These are phyloP conservation scores for Hymenoscyphus infarciens DNA, from an alignment of 2,329 filamentous ascomycete species.

Conservation along the genomic window DNA sequence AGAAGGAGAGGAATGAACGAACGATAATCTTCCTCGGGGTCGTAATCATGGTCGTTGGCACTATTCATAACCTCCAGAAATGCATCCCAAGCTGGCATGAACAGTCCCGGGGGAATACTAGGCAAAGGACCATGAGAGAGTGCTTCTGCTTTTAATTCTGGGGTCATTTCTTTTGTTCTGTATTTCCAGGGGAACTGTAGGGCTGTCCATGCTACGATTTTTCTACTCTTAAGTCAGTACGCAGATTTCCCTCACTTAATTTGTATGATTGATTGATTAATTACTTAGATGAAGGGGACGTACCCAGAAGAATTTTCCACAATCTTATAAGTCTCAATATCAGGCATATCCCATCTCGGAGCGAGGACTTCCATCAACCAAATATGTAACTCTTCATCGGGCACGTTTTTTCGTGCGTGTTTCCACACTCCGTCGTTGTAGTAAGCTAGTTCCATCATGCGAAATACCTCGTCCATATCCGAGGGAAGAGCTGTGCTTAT, in stretches of 20 bases:
- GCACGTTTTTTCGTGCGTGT: conserved; percentile 14
- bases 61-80: conserved; percentile 13
- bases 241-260: background rate
- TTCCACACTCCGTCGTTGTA: conserved; percentile 21
- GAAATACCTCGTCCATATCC: conserved; percentile 22
- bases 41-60: conserved; percentile 20
- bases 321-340: conserved; percentile 23
- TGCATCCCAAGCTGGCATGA: conserved; percentile 15
- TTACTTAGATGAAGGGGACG: background rate
- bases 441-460: conserved; percentile 17
- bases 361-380: conserved; percentile 21
- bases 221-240: conserved; percentile 14
- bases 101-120: conserved; percentile 15
- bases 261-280: background rate
- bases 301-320: conserved; percentile 21
- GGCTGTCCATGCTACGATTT: conserved; percentile 24
- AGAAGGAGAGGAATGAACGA: background rate
- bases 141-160: conserved; percentile 15
- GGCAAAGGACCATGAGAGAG: conserved; percentile 16
- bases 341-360: conserved; percentile 23
- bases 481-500: conserved; percentile 13
- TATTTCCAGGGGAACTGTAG: conserved; percentile 26
- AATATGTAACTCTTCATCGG: conserved; percentile 17
- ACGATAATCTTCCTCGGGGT: conserved; percentile 27
- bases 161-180: conserved; percentile 13